Percentiles rank a stretch among this genome's conserved stretches.
These are phyloP conservation scores for Letharia lupina DNA, from an alignment of 495 filamentous ascomycete species.

Conservation along the genomic window DNA sequence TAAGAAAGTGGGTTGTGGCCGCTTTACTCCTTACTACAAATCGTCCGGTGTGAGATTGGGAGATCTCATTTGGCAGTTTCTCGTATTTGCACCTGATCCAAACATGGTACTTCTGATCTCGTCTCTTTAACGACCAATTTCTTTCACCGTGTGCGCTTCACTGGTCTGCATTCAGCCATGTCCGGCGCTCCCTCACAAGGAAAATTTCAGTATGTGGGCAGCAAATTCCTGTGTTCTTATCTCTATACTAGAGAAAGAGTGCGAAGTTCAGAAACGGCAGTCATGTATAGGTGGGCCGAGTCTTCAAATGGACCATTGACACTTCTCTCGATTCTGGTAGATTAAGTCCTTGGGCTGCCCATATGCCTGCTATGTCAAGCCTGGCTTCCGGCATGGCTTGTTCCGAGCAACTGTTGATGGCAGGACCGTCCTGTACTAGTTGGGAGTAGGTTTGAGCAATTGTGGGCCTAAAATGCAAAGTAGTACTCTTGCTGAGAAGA, in stretches of 20 bases:
- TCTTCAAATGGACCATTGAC: background rate
- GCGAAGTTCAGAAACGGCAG: background rate
- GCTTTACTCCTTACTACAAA: too few relatives aligned
- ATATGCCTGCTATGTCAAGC: background rate
- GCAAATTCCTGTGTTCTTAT: background rate
- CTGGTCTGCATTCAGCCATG: background rate
- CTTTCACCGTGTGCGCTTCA: background rate
- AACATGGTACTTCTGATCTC: background rate
- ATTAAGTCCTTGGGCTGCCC: background rate
- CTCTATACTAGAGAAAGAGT: background rate
- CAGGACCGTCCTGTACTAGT: background rate
- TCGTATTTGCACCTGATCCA: background rate
- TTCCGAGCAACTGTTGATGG: background rate
- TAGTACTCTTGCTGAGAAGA: background rate
- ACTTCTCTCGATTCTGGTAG: background rate
- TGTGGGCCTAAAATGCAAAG: background rate
- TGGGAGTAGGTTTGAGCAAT: background rate
- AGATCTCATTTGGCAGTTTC: background rate
- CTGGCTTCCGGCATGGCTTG: background rate
- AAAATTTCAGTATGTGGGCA: background rate
- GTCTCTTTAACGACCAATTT: background rate
- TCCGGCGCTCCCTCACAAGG: background rate
- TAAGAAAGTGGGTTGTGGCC: background rate
- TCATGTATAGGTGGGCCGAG: background rate
- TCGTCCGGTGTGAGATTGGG: too few relatives aligned